A percentile compares a stretch with the other conserved stretches of the same genome.
phyloP scores from a whole-genome alignment of 2,329 filamentous ascomycete genomes.

The Penicillium sp. region DNA sequence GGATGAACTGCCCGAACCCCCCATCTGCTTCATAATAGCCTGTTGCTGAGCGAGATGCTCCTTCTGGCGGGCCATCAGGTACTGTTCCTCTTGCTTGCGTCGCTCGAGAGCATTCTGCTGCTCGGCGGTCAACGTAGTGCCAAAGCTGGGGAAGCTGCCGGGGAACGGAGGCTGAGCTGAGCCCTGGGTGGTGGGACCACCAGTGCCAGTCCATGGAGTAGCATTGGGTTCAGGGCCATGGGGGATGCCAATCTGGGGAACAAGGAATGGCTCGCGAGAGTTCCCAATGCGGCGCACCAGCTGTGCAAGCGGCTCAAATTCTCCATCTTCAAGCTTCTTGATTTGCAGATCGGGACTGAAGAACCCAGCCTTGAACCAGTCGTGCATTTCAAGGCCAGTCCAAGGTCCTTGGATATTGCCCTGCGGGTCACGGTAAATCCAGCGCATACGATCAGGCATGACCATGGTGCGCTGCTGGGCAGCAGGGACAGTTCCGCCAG shows the following conservation, averaged over 20 bases:
- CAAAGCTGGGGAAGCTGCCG: conserved; percentile 87
- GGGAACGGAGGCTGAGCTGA: conserved; percentile 84
- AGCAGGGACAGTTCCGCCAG: conserved; percentile 62
- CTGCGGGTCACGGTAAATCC: conserved; percentile 96
- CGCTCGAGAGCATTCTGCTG: conserved; percentile 97
- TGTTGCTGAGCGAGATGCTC: conserved; percentile 89
- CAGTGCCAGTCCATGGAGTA: conserved; percentile 48
- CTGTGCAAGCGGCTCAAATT: conserved; percentile 93
- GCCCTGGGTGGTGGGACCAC: conserved; percentile 45
- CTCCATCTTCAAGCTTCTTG: conserved; percentile 87
- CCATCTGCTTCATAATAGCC: conserved; percentile 70
- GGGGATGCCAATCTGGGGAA: conserved; percentile 92
- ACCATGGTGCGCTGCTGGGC: conserved; percentile 86
- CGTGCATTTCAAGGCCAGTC: conserved; percentile 97
- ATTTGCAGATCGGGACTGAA: conserved; percentile 93
- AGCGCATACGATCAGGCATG: conserved; percentile 98
- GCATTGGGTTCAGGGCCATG: conserved; percentile 70
- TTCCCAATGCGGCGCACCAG: conserved; percentile 95
- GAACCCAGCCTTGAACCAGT: conserved; percentile 99
- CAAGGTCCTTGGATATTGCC: conserved; percentile 91
- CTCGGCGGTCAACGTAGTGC: conserved; percentile 91
- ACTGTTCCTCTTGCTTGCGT: conserved; percentile 97
- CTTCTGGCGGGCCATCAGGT: conserved; percentile 91
- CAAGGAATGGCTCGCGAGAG: conserved; percentile 93
- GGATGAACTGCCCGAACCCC: conserved; percentile 58